phyloP scores from a whole-genome alignment of 1,284 basidiomycete genomes.

The Ganoderma resinaceum region DNA sequence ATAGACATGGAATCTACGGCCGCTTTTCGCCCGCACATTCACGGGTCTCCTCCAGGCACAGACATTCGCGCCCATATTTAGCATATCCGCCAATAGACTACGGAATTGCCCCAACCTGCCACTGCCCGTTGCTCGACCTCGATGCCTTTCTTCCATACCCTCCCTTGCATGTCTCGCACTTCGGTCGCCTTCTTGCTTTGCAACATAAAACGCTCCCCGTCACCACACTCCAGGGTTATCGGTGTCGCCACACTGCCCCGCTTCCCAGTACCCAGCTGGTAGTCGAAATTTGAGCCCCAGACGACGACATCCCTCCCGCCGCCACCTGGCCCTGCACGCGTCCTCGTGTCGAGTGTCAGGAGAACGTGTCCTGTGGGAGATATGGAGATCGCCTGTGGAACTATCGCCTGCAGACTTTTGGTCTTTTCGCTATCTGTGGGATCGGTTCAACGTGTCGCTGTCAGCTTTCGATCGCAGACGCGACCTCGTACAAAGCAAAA shows the following conservation, averaged over 20 bases:
- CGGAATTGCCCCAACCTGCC: constrained; percentile 67
- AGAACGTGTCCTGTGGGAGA: constrained; percentile 84
- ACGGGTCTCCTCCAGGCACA: constrained; percentile 12
- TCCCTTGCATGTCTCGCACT: constrained; percentile 72
- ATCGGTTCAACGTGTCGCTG: neutral
- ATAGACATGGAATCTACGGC: constrained; percentile 23
- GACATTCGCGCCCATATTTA: constrained; percentile 24
- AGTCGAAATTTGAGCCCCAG: constrained; percentile 78
- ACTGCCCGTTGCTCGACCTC: constrained; percentile 76
- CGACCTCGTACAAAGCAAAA: constrained; percentile 16
- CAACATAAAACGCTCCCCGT: constrained; percentile 66
- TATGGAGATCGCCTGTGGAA: constrained; percentile 73
- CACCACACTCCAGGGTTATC: constrained; percentile 55
- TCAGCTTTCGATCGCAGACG: constrained; percentile 9
- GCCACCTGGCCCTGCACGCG: constrained; percentile 51
- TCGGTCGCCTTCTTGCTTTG: constrained; percentile 53
- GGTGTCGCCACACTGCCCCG: constrained; percentile 79
- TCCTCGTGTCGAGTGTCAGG: constrained; percentile 74
- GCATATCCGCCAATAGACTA: constrained; percentile 79
- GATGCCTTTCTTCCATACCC: constrained; percentile 69
- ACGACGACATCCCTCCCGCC: constrained; percentile 68
- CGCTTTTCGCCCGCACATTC: constrained; percentile 1
- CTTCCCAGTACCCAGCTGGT: constrained; percentile 88
- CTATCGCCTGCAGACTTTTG: constrained; percentile 69
- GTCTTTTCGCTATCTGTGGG: constrained; percentile 71